These are phyloP conservation scores for Hibiscus syriacus DNA, from an alignment of 345 rosid species.

Conservation along the genomic window DNA sequence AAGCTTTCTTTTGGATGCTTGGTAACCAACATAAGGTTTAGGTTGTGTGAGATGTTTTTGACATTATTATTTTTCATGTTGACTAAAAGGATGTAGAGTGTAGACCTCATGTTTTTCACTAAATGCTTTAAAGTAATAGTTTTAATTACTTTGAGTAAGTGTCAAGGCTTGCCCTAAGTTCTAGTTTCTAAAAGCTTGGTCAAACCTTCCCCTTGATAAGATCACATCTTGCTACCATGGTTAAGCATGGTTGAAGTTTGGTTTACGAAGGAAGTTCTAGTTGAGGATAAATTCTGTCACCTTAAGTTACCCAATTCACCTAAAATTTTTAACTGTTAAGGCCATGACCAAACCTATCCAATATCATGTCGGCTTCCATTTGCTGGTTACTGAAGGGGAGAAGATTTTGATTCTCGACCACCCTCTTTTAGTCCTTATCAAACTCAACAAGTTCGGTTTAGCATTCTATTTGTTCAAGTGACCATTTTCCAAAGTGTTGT, in stretches of 20 bases:
- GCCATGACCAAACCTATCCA: neutral
- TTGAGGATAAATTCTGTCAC: neutral
- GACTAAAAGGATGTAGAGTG: too few relatives aligned
- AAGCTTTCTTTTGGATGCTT: neutral
- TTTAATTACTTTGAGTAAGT: neutral
- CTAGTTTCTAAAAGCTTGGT: neutral
- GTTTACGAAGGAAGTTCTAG: neutral
- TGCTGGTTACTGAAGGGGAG: neutral
- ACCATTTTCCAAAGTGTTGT: too few relatives aligned
- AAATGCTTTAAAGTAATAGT: neutral
- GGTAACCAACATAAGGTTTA: too few relatives aligned
- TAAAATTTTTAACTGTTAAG: too few relatives aligned
- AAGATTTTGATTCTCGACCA: neutral
- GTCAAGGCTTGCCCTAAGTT: neutral
- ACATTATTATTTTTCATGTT: too few relatives aligned
- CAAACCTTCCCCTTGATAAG: neutral
- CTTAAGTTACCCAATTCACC: neutral
- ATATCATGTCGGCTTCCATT: neutral
- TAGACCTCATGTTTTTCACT: too few relatives aligned
- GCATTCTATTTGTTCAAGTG: too few relatives aligned
- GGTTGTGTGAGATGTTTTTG: too few relatives aligned
- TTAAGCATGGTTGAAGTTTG: neutral
- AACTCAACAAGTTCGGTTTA: too few relatives aligned
- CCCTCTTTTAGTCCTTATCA: too few relatives aligned
- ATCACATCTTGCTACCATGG: neutral